phyloP scores from a whole-genome alignment of 345 rosid species.

The Arabidopsis arenosa region DNA sequence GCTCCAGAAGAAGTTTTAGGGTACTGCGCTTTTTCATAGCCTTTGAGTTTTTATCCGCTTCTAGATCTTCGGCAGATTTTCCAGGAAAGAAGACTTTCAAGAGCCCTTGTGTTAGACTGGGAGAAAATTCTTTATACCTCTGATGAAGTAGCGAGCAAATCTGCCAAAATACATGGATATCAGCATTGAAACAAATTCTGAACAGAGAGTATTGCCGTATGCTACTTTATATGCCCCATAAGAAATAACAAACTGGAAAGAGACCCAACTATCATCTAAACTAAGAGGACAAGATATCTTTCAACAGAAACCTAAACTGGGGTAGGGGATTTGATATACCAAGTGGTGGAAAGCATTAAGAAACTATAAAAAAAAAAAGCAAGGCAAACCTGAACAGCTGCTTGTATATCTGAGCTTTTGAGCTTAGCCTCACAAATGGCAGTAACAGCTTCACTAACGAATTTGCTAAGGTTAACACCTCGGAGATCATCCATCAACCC shows the following conservation, averaged over 20 bases:
- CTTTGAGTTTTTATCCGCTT: slow-evolving; percentile 79
- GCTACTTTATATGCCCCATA: slow-evolving; percentile 5
- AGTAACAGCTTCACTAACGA: slow-evolving; percentile 94
- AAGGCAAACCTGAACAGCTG: slow-evolving; percentile 83
- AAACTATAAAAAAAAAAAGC: slow-evolving; percentile 21
- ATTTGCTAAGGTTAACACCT: slow-evolving; percentile 84
- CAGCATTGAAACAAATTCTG: slow-evolving; percentile 20
- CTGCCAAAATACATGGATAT: slow-evolving; percentile 51
- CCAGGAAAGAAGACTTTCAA: slow-evolving; percentile 90
- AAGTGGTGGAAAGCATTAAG: slow-evolving; percentile 7
- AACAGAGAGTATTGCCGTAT: not conserved
- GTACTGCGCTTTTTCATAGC: slow-evolving; percentile 98
- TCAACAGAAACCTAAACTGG: slow-evolving; percentile 12
- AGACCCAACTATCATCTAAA: not conserved
- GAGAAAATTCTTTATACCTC: slow-evolving; percentile 93
- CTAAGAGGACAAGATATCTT: not conserved
- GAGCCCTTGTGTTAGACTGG: slow-evolving; percentile 86
- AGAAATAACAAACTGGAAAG: slow-evolving; percentile 1
- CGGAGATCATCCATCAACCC: slow-evolving; percentile 89
- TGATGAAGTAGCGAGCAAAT: slow-evolving; percentile 98
- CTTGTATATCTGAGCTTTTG: slow-evolving; percentile 87
- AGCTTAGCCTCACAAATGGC: slow-evolving; percentile 98
- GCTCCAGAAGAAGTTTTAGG: slow-evolving; percentile 89
- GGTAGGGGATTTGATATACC: not conserved
- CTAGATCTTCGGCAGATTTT: slow-evolving; percentile 88